phyloP scores from a whole-genome alignment of 306 rosid species.

The Quillaja saponaria region DNA sequence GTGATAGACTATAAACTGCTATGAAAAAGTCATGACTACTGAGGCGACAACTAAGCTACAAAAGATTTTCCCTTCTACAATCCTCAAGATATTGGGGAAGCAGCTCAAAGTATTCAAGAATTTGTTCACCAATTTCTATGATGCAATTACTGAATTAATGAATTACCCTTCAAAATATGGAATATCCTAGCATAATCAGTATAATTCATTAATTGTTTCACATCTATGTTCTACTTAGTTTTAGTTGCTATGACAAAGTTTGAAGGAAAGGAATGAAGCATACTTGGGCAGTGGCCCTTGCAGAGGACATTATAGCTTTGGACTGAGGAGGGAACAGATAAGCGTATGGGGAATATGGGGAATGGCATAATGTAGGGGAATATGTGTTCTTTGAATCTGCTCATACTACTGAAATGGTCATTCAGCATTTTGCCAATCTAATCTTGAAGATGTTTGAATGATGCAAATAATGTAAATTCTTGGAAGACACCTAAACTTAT shows the following conservation, averaged over 20 bases:
- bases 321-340: conserved; percentile 67
- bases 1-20: too few relatives aligned
- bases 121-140: conserved; percentile 17
- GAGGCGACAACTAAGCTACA: too few relatives aligned
- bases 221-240: too few relatives aligned
- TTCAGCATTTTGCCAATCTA: conserved; percentile 35
- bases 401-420: conserved; percentile 47
- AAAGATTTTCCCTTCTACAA: too few relatives aligned
- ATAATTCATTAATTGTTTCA: too few relatives aligned
- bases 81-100: conserved; percentile 13
- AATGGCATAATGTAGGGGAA: conserved; percentile 42
- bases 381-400: conserved; percentile 49
- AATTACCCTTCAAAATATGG: conserved; percentile 39
- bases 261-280: conserved; percentile 46
- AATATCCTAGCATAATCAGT: too few relatives aligned
- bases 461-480: too few relatives aligned
- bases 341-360: conserved; percentile 31
- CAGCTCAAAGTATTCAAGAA: conserved; percentile 35
- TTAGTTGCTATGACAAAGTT: too few relatives aligned
- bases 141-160: background rate
- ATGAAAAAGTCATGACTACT: too few relatives aligned
- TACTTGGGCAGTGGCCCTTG: conserved; percentile 63
- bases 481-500: too few relatives aligned
- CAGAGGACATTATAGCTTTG: conserved; percentile 51
- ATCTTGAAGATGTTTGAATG: too few relatives aligned